A percentile compares a stretch with the other conserved stretches of the same genome.
phyloP scores from a whole-genome alignment of 805 yeast species.

The Wickerhamiella shivajii region DNA sequence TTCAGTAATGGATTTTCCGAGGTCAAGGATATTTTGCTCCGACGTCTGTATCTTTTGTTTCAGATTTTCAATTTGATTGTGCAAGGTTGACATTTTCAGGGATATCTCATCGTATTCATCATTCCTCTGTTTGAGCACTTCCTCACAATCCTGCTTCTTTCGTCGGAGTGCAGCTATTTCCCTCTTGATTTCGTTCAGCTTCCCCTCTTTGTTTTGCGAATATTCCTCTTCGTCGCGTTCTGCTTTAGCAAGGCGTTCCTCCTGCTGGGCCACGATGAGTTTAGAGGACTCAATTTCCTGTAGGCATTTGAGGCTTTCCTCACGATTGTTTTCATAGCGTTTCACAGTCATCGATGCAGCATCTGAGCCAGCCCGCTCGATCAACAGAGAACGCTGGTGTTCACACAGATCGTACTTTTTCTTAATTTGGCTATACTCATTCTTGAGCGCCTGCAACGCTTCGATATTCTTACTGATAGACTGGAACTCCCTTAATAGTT shows the following conservation, averaged over 20 bases:
- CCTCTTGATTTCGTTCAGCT: conserved; percentile 39
- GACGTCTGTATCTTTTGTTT: conserved; percentile 27
- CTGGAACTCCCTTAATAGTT: too few species aligned
- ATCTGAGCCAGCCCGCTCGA: too few species aligned
- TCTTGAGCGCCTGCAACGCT: too few species aligned
- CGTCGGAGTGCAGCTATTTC: conserved; percentile 23
- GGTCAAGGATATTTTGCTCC: conserved; percentile 25
- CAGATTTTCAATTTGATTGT: conserved; percentile 21
- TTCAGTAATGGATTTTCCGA: conserved; percentile 34
- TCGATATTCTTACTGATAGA: too few species aligned
- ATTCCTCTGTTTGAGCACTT: conserved; percentile 3
- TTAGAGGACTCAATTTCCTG: not conserved
- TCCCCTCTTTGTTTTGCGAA: conserved; percentile 61
- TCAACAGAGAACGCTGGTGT: too few species aligned
- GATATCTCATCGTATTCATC: conserved; percentile 7
- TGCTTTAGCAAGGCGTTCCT: conserved; percentile 35
- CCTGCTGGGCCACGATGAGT: conserved; percentile 15
- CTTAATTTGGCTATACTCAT: too few species aligned
- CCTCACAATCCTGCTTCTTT: conserved; percentile 5
- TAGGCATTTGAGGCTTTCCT: conserved; percentile 2
- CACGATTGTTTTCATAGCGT: not conserved
- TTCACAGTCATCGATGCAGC: too few species aligned
- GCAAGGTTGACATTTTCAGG: conserved; percentile 9
- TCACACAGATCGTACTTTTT: too few species aligned
- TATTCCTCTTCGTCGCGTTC: conserved; percentile 76